Base-by-base conservation (phyloP, 352 stramenopile genomes). In the Globisporangium alternatum region DNA sequence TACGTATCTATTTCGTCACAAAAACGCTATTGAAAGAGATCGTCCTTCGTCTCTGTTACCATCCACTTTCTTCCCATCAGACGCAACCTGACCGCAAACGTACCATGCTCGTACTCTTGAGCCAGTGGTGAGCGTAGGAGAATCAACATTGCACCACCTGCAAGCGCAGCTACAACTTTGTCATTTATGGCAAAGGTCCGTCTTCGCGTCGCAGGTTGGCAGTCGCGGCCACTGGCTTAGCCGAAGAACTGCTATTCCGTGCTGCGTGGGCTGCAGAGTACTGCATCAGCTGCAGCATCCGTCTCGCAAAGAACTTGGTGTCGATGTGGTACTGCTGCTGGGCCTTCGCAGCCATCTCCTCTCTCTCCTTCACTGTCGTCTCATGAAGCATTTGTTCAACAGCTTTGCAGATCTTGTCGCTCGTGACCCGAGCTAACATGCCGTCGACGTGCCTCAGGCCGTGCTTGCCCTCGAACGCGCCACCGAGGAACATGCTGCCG, bases 241-340 rank as follows among this genome's bases (percentile, higher is more conserved):
- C 8, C 13, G 10, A 17, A 43, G 12, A 43, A 15, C 0, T 15
- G 10, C 10, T 43, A 13, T 43, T 15, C 10, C 8, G 13, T 8
- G 5, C 39, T 13, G 13, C 39, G 13, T 45, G 39, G 39, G 13
- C 15, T 45, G 15, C 15, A 45, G 39, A 45, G 15, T n/a, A 45
- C 39, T 45, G 39, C 13, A 3, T 8, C 30, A 43, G 60, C 44
- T 75, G 47, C 25, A 68, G 62, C 77, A 90, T 90, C 0, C 63
- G 37, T 12, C 56, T 51, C 0, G 70, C 72, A 62, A 90, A 90
- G 57, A 78, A 81, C 53, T 71, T 69, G 9, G 74, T 80, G 64
- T 88, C 75, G 28, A 67, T 58, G 25, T 85, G 70, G 62, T 88
- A 87, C 58, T 77, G 75, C 52, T 74, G 54, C 8, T 64, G 68